Percentiles rank a stretch among this genome's conserved stretches.
phyloP scores from a whole-genome alignment of 257 asterid species.

The Paraleonurus japonicus region DNA sequence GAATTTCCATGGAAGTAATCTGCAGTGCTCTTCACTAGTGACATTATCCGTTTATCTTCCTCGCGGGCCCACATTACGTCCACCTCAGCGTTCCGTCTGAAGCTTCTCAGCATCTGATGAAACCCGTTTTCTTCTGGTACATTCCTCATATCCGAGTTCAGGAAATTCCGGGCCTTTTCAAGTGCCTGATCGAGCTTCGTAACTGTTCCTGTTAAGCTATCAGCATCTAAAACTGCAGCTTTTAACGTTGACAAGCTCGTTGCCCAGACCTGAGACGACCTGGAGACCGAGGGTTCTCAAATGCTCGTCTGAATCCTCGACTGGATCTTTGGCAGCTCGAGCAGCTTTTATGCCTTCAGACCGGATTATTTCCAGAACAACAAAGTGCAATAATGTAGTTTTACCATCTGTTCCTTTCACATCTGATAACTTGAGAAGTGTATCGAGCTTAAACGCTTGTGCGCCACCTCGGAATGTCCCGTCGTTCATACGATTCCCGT shows the following conservation, averaged over 20 bases:
- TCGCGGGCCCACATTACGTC: slow-evolving; percentile 58
- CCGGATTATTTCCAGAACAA: slow-evolving; percentile 84
- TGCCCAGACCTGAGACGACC: slow-evolving; percentile 59
- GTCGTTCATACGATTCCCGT: slow-evolving; percentile 91
- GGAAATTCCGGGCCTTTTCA: slow-evolving; percentile 50
- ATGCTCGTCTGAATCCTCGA: slow-evolving; percentile 50
- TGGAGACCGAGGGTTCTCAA: slow-evolving; percentile 64
- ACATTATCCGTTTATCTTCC: slow-evolving; percentile 87
- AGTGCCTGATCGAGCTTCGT: slow-evolving; percentile 56
- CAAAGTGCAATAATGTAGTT: slow-evolving; percentile 85
- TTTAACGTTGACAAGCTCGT: slow-evolving; percentile 74
- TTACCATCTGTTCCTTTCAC: slow-evolving; percentile 91
- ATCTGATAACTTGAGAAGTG: slow-evolving; percentile 77
- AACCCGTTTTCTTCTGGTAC: slow-evolving; percentile 58
- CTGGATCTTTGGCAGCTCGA: slow-evolving; percentile 50
- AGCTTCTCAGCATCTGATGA: slow-evolving; percentile 48
- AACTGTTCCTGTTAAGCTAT: slow-evolving; percentile 54
- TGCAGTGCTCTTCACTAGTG: slow-evolving; percentile 69
- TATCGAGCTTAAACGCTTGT: slow-evolving; percentile 92
- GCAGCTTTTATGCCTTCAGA: slow-evolving; percentile 87
- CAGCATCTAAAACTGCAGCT: slow-evolving; percentile 70
- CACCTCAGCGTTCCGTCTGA: slow-evolving; percentile 67
- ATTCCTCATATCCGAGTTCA: slow-evolving; percentile 58
- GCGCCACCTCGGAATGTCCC: slow-evolving; percentile 98
- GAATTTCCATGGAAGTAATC: slow-evolving; percentile 90